Evolutionary conservation across 345 rosid genomes (phyloP), one percentile per base, ranked within the genome.

Genomic region (Linum tenue): DNA sequence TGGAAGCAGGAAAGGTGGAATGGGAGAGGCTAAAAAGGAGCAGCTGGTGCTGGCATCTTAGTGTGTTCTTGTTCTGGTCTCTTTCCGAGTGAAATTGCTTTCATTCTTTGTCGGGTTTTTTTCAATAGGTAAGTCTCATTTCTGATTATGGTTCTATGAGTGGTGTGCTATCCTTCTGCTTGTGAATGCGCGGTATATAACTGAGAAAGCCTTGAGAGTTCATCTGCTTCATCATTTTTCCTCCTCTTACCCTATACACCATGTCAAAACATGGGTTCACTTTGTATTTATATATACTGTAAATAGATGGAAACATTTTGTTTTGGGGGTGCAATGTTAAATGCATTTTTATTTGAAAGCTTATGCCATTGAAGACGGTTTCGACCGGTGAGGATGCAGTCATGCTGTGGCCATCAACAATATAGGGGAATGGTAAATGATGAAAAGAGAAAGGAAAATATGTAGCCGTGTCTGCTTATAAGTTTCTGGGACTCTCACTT

Each of bases 1-100:
- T 60, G 66, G 58, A 57, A 72, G 55, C 51, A 56, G 14, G 51
- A 69, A 69, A 65, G 51, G 74, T 59, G 73, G 69, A 61, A 81
- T 67, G 73, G 71, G 62, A 37, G 69, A 67, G 17, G 9, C 8
- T 6, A 60, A 56, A 69, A 64, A 56, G 35, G 73, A 69, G 44
- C 70, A 76, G 68, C 64, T 39, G 57, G 66, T 38, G 66, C 64
- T 39, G 60, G 66, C 35, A 10, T 60, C 70, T 59, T 59, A 57
- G 69, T 67, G 4, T 15, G 53, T 15, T 15, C 3, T 48, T 48
- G 53, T 48, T 48, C 53, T 48, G 9, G 53, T 48, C 53, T 48
- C 53, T 48, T 1, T 9, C 14, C 6, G 15, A 48, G 11, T 41
- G 44, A 10, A 48, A 22, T 22, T 22, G 31, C 31, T 22, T 22